phyloP scores from a whole-genome alignment of 257 asterid species.

The Solanum virginianum region DNA sequence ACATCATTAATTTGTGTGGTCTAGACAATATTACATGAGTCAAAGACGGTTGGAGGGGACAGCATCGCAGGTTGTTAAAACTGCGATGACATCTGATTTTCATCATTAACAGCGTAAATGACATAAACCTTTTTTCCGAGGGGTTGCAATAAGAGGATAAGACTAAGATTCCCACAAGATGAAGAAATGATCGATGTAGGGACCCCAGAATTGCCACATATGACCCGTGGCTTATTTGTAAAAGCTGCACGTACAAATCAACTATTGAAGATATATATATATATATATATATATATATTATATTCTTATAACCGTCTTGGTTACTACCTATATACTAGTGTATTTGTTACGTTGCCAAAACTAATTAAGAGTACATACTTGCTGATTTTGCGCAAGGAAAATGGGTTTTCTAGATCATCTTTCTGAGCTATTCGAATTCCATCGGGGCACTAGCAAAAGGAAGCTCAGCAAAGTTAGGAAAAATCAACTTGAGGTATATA shows the following conservation, averaged over 20 bases:
- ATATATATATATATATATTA: no score
- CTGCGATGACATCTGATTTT: not conserved
- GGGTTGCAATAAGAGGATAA: not conserved
- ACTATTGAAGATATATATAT: not conserved
- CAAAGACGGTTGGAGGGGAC: not conserved
- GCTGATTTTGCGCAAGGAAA: not conserved
- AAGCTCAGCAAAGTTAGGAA: slow-evolving; percentile 19
- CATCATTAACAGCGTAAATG: not conserved
- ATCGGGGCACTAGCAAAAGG: not conserved
- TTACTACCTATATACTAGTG: not conserved
- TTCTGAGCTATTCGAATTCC: slow-evolving; percentile 6
- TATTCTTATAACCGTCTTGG: not conserved
- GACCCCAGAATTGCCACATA: not conserved
- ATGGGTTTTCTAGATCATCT: slow-evolving; percentile 27
- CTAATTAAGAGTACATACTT: not conserved
- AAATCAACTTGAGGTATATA: slow-evolving; percentile 20
- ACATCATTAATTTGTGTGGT: not conserved
- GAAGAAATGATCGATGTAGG: not conserved
- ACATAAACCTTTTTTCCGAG: not conserved
- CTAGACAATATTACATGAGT: not conserved
- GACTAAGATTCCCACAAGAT: not conserved
- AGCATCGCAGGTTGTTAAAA: not conserved
- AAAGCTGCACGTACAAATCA: not conserved
- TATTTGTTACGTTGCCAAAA: not conserved
- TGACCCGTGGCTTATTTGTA: not conserved